Conservation (phyloP, 345 rosid genomes). For the Lepidium africanum region DNA sequence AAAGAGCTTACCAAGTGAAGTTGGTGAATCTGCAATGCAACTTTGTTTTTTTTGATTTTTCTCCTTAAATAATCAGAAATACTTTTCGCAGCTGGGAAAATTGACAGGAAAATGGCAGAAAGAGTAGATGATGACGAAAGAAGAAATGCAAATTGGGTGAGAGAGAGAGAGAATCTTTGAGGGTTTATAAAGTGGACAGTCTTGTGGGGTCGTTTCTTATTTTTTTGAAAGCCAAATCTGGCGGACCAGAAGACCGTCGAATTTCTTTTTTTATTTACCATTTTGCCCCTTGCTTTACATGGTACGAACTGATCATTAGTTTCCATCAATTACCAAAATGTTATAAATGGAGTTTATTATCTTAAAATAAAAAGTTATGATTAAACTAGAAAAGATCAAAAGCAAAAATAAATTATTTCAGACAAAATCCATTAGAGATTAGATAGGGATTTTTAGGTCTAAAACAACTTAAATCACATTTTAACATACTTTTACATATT, state of each 20-base stretch:
- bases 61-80: neutral
- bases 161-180: constrained; percentile 17
- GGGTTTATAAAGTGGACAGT: constrained; percentile 24
- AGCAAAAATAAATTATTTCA: neutral
- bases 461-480: too few species aligned
- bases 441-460: neutral
- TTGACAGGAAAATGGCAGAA: neutral
- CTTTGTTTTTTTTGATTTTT: neutral
- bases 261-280: neutral
- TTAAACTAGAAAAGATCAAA: neutral
- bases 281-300: neutral
- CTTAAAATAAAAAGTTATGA: neutral
- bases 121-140: constrained; percentile 12
- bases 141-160: constrained; percentile 14
- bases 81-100: neutral
- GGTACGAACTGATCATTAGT: neutral
- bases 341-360: neutral
- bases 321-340: neutral
- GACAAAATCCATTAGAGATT: neutral
- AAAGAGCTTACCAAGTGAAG: constrained; percentile 31
- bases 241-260: constrained; percentile 22
- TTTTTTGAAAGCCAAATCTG: constrained; percentile 22
- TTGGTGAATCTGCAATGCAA: constrained; percentile 6
- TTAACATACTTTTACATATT: too few species aligned
- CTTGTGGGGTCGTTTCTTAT: constrained; percentile 22